These are phyloP conservation scores for Fulvia fulva DNA, from an alignment of 2,329 filamentous ascomycete genomes.

Conservation along the genomic window DNA sequence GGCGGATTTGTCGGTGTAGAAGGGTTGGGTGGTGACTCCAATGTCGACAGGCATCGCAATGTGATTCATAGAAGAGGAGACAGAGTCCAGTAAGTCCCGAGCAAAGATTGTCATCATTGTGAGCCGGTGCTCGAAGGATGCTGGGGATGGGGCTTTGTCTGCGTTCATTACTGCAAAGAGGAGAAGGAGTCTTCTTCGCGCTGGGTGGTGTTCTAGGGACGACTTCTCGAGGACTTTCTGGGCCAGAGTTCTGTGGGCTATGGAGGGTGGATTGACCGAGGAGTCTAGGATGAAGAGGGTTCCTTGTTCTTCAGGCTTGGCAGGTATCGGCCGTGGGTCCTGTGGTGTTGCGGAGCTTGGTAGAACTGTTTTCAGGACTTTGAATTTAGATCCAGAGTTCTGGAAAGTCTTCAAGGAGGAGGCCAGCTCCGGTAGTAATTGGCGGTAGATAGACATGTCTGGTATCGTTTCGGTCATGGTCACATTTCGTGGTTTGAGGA, in stretches of 20 bases:
- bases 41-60: constrained; percentile 55
- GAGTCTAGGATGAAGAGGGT: constrained; percentile 62
- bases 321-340: constrained; percentile 13
- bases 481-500: constrained; percentile 1
- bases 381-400: constrained; percentile 36
- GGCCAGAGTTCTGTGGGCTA: constrained; percentile 55
- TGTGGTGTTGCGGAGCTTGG: constrained; percentile 13
- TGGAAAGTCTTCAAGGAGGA: constrained; percentile 43
- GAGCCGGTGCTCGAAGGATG: constrained; percentile 63
- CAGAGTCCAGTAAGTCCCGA: constrained; percentile 44
- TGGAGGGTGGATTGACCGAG: constrained; percentile 62
- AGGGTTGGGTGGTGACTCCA: constrained; percentile 66
- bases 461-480: constrained; percentile 7
- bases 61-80: constrained; percentile 12
- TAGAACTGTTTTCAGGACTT: constrained; percentile 34
- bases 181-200: constrained; percentile 50
- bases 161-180: constrained; percentile 63
- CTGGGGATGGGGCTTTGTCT: constrained; percentile 63
- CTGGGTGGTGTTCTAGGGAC: constrained; percentile 30
- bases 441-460: constrained; percentile 10
- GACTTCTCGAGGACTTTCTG: constrained; percentile 47
- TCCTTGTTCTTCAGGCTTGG: constrained; percentile 26
- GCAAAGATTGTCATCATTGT: constrained; percentile 70
- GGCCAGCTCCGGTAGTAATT: constrained; percentile 30
- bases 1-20: constrained; percentile 67